These are phyloP conservation scores for Favolaschia claudopus DNA, from an alignment of 768 basidiomycete species.

Conservation along the genomic window DNA sequence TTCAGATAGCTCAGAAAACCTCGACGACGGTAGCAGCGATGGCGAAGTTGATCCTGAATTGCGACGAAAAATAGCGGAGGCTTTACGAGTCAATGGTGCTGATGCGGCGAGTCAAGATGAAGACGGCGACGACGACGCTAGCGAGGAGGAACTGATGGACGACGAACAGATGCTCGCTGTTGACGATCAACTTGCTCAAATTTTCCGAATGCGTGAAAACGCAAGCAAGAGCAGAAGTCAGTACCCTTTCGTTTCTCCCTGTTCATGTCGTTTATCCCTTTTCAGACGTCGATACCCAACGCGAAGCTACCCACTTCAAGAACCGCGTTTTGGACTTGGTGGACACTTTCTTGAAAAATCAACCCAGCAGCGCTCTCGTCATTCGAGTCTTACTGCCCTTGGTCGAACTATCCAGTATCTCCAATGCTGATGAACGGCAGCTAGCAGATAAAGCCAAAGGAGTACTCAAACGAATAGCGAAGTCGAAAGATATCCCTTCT, in stretches of 20 bases:
- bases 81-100: constrained; percentile 64
- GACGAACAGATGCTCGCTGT: constrained; percentile 99
- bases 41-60: constrained; percentile 68
- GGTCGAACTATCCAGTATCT: constrained; percentile 72
- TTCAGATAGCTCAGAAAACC: constrained; percentile 41
- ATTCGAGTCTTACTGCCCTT: constrained; percentile 78
- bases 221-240: constrained; percentile 75
- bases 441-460: constrained; percentile 88
- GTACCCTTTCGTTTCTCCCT: constrained; percentile 21
- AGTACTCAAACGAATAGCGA: constrained; percentile 78
- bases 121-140: constrained; percentile 55
- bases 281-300: constrained; percentile 71
- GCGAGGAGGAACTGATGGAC: constrained; percentile 82
- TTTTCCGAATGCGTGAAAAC: constrained; percentile 75
- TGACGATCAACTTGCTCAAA: constrained; percentile 88
- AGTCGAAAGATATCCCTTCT: constrained; percentile 72
- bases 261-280: not conserved
- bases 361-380: constrained; percentile 74
- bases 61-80: constrained; percentile 71
- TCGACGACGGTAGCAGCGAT: constrained; percentile 48
- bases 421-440: constrained; percentile 81
- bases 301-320: constrained; percentile 95
- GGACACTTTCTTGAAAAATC: constrained; percentile 82
- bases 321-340: constrained; percentile 95
- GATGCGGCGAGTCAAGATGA: constrained; percentile 60